Percentiles rank a stretch among this genome's conserved stretches.
Evolutionary conservation across 1,284 basidiomycete species (phyloP).

Genomic region (Sanghuangporus sanghuang): DNA sequence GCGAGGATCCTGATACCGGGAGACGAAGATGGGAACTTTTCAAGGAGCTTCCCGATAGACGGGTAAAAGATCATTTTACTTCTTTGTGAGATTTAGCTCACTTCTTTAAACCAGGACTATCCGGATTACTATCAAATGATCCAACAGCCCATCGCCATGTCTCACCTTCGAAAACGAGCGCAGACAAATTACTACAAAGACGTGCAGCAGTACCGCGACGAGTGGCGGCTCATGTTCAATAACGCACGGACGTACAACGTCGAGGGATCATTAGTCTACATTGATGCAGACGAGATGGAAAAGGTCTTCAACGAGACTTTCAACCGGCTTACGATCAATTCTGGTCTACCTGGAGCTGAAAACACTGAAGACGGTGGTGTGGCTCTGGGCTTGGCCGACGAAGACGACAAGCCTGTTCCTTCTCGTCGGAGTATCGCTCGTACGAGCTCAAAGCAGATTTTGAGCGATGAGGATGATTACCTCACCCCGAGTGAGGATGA

Average conservation of each 20-base stretch:
- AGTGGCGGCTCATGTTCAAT: conserved; percentile 87
- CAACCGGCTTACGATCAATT: conserved; percentile 51
- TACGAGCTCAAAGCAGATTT: conserved; percentile 54
- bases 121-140: conserved; percentile 87
- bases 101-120: conserved; percentile 57
- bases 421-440: conserved; percentile 38
- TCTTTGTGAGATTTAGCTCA: conserved; percentile 7
- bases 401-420: conserved; percentile 60
- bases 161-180: conserved; percentile 81
- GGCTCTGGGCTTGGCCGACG: conserved; percentile 50
- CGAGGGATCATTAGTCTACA: conserved; percentile 89
- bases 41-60: conserved; percentile 71
- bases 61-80: conserved; percentile 37
- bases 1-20: conserved; percentile 61
- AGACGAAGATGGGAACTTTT: conserved; percentile 83
- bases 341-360: conserved; percentile 69
- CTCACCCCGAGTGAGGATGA: conserved; percentile 60
- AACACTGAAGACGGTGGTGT: conserved; percentile 45
- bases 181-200: conserved; percentile 72
- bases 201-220: conserved; percentile 69
- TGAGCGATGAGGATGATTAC: conserved; percentile 71
- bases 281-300: conserved; percentile 91
- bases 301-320: conserved; percentile 72
- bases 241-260: conserved; percentile 91
- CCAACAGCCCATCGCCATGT: conserved; percentile 80